Evolutionary conservation across 768 basidiomycete species (phyloP).

Genomic region (Panaeolus papilionaceus): DNA sequence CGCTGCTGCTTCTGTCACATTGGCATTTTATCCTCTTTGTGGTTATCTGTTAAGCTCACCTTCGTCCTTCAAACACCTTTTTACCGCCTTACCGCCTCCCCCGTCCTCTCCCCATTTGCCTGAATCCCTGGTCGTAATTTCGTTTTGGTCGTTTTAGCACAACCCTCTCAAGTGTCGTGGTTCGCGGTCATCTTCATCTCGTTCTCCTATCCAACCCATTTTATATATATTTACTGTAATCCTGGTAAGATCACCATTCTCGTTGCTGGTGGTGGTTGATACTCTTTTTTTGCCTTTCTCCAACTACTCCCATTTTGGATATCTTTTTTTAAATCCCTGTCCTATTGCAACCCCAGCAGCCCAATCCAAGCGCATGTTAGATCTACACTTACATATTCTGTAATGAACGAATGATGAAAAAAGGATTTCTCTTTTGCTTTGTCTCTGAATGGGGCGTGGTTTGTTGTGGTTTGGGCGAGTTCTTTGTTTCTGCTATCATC

Average conservation of each 20-base stretch:
- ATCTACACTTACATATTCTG: constrained; percentile 13
- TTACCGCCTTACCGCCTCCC: not conserved
- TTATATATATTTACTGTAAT: constrained; percentile 13
- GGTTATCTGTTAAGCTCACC: not conserved
- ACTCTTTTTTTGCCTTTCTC: not conserved
- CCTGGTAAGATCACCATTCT: not conserved
- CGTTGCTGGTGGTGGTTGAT: not conserved
- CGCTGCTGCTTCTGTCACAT: not conserved
- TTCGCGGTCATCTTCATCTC: not conserved
- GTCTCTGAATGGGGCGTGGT: not conserved
- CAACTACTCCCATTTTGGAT: not conserved
- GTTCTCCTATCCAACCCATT: not conserved
- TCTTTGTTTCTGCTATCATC: not conserved
- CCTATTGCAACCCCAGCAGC: not conserved
- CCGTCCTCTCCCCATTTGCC: not conserved
- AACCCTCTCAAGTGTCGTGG: not conserved
- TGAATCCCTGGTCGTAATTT: not conserved
- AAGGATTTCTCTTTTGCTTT: constrained; percentile 6
- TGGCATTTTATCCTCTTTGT: not conserved
- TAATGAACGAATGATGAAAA: constrained; percentile 10
- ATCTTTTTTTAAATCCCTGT: not conserved
- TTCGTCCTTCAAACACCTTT: constrained; percentile 4
- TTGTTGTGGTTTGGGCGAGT: not conserved
- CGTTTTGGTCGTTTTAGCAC: constrained; percentile 4
- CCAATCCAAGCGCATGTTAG: constrained; percentile 4